These are phyloP conservation scores for Vachellia collinsii DNA, from an alignment of 306 rosid genomes.

Conservation along the genomic window DNA sequence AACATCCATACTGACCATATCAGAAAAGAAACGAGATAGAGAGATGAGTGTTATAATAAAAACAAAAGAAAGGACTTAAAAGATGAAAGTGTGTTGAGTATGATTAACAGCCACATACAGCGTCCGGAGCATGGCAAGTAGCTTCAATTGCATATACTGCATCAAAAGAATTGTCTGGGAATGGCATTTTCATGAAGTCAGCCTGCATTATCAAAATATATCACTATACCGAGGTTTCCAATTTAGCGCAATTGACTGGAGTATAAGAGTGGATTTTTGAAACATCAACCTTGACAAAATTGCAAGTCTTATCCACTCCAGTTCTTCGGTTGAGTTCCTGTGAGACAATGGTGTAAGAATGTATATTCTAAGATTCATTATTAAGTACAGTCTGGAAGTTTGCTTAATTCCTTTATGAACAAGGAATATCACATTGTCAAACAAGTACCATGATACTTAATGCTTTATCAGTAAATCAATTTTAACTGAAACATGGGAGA, in stretches of 20 bases:
- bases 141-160: constrained; percentile 99
- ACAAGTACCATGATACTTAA: background rate
- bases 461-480: background rate
- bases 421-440: background rate
- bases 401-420: constrained; percentile 17
- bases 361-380: background rate
- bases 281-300: constrained; percentile 68
- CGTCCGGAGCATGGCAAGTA: constrained; percentile 98
- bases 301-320: constrained; percentile 65
- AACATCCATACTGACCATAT: constrained; percentile 75
- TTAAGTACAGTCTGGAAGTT: background rate
- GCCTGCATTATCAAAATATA: constrained; percentile 63
- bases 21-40: background rate
- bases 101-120: constrained; percentile 49
- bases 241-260: constrained; percentile 1
- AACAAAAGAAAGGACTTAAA: constrained; percentile 1
- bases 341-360: constrained; percentile 22
- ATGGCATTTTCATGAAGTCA: constrained; percentile 95
- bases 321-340: constrained; percentile 62
- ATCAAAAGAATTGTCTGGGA: constrained; percentile 79
- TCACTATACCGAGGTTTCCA: background rate
- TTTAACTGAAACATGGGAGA: background rate
- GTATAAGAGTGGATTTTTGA: constrained; percentile 10
- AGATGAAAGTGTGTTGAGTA: constrained; percentile 5
- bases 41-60: constrained; percentile 34